These are phyloP conservation scores for Speleostelium caveatum DNA, from an alignment of 78 protist genomes.

Conservation along the genomic window DNA sequence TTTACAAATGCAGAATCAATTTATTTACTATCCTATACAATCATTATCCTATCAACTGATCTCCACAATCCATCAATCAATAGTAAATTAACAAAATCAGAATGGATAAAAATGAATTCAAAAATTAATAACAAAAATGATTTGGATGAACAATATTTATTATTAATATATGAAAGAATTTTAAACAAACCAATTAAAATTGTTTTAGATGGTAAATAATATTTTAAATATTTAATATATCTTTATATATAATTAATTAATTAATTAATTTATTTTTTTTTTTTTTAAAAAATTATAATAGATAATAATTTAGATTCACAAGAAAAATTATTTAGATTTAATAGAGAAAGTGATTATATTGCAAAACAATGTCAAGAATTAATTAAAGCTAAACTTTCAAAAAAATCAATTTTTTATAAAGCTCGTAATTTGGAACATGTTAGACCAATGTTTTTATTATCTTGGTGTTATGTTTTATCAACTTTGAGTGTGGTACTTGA, in stretches of 20 bases:
- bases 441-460: conserved; percentile 61
- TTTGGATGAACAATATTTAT: conserved; percentile 29
- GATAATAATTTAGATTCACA: conserved; percentile 3
- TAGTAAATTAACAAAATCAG: conserved; percentile 28
- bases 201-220: neutral
- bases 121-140: conserved; percentile 44
- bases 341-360: conserved; percentile 61
- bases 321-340: conserved; percentile 49
- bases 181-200: conserved; percentile 20
- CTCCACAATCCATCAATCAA: conserved; percentile 50
- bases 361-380: conserved; percentile 69
- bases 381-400: conserved; percentile 48
- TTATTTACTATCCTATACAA: conserved; percentile 50
- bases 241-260: neutral
- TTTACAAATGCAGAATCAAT: conserved; percentile 52
- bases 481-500: conserved; percentile 42
- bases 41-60: conserved; percentile 55
- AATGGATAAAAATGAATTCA: conserved; percentile 66
- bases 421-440: conserved; percentile 74
- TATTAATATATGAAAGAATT: conserved; percentile 45
- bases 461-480: conserved; percentile 73
- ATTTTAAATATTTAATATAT: neutral
- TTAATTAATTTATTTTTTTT: neutral
- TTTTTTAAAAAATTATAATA: neutral
- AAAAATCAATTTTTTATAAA: conserved; percentile 58